Base-by-base conservation (phyloP, 1,284 basidiomycete genomes). In the Ustilago curta region DNA sequence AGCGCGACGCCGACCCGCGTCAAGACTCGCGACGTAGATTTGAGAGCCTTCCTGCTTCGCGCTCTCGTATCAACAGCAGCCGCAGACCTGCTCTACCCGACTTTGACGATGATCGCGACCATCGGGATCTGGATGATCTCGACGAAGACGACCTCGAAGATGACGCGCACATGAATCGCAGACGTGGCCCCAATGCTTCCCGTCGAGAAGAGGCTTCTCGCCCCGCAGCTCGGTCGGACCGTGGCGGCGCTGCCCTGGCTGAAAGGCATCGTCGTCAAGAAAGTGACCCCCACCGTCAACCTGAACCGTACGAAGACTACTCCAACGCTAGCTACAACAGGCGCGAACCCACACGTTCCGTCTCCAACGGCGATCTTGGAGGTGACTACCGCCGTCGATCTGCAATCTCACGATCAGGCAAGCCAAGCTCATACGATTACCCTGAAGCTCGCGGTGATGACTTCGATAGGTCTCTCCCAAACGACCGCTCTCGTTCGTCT, bases 261-360 rank as follows among this genome's bases (percentile, higher is more conserved):
- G 48, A 64, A n/a, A 59, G 44, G 9, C 71, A 45, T 27, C 62
- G 59, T 47, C 71, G 71, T 23, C 45, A 65, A 48, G 42, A 58
- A 12, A 74, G 71, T 44, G 59, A 74, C 27, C 71, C 66, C 8
- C 43, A 59, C 31, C 59, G 55, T 12, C 55, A 47, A 23, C 67
- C 67, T 12, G 72, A 75, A 44, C 72, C 72, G 1, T 70, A 55
- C 29, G 72, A 75, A 31, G 67, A 75, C 3, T 74, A 52, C 40
- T 65, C 71, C 52, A 66, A 61, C 51, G 50, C 63, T 3, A 44
- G 48, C 45, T 71, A 57, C 50, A 19, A n/a, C 12, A 31, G 32
- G 4, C 68, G 68, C 18, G 19, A 11, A 14, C 50, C 61, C 18
- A 23, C 47, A 11, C 61, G 45, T 14, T 50, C 61, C 32, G 58